Evolutionary conservation across 495 filamentous ascomycete species (phyloP).

Genomic region (Neurospora sp.): DNA sequence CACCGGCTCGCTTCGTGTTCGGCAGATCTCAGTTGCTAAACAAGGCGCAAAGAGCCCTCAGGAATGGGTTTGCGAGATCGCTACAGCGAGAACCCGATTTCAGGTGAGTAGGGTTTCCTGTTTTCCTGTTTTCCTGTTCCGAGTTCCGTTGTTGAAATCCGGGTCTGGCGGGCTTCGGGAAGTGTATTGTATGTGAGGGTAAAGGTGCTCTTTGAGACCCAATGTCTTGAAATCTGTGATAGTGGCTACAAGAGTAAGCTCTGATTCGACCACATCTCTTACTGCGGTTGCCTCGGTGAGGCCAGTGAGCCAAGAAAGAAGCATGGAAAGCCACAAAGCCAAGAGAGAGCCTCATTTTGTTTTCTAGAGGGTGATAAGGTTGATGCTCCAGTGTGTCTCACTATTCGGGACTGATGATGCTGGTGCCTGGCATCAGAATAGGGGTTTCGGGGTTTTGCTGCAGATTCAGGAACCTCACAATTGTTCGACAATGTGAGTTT

Average conservation of each 20-base stretch:
- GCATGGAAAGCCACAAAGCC: background rate
- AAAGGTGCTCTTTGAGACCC: background rate
- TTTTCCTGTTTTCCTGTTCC: background rate
- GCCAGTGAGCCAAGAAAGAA: background rate
- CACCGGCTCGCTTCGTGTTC: background rate
- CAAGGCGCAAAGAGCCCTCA: background rate
- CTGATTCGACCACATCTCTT: background rate
- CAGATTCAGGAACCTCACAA: background rate
- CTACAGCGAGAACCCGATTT: background rate
- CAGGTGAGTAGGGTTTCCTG: background rate
- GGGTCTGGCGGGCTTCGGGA: background rate
- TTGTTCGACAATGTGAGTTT: background rate
- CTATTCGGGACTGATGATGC: background rate
- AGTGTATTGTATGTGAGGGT: background rate
- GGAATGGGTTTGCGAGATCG: background rate
- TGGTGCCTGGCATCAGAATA: background rate
- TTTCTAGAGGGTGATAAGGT: background rate
- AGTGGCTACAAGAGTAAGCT: background rate
- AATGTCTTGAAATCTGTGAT: background rate
- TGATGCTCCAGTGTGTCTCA: background rate
- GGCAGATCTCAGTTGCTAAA: background rate
- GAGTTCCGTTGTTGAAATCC: background rate
- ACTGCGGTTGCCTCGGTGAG: background rate
- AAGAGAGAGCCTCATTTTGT: background rate
- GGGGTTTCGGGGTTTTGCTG: background rate